Percentiles rank a stretch among this genome's conserved stretches.
These are phyloP conservation scores for Cystobasidium onofrii DNA, from an alignment of 768 basidiomycete genomes.

Conservation along the genomic window DNA sequence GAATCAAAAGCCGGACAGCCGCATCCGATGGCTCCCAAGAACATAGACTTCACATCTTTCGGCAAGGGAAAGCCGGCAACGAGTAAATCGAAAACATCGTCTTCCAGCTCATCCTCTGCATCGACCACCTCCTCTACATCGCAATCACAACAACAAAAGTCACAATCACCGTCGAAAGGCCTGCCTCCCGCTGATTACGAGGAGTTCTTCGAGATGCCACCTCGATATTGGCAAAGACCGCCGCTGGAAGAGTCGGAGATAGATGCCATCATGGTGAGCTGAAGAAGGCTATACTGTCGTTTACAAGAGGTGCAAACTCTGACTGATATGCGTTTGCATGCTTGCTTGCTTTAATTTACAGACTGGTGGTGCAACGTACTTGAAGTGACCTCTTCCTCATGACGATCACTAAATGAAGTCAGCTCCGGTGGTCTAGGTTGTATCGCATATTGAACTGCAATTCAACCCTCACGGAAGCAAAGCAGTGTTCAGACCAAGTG, in stretches of 20 bases:
- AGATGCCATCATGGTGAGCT: conserved; percentile 24
- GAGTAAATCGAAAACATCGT: not conserved
- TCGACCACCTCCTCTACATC: not conserved
- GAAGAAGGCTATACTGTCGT: too few relatives aligned
- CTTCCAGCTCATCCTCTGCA: not conserved
- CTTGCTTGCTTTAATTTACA: not conserved
- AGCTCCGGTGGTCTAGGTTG: not conserved
- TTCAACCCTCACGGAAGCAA: too few relatives aligned
- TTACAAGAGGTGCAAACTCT: too few relatives aligned
- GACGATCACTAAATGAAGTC: not conserved
- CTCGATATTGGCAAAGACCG: conserved; percentile 10
- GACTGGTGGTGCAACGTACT: conserved; percentile 9
- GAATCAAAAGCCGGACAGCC: conserved; percentile 16
- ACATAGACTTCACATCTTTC: conserved; percentile 9
- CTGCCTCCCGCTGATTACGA: conserved; percentile 22
- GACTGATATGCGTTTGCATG: not conserved
- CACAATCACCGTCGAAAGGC: not conserved
- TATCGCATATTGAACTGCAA: not conserved
- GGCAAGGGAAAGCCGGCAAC: conserved; percentile 5
- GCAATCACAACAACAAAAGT: not conserved
- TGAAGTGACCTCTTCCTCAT: not conserved
- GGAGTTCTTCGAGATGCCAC: conserved; percentile 20
- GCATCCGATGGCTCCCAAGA: conserved; percentile 8
- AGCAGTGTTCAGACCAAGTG: too few relatives aligned
- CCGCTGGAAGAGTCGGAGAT: conserved; percentile 16